Evolutionary conservation across 2,329 filamentous ascomycete species (phyloP).

Genomic region (Biscogniauxia sp.): DNA sequence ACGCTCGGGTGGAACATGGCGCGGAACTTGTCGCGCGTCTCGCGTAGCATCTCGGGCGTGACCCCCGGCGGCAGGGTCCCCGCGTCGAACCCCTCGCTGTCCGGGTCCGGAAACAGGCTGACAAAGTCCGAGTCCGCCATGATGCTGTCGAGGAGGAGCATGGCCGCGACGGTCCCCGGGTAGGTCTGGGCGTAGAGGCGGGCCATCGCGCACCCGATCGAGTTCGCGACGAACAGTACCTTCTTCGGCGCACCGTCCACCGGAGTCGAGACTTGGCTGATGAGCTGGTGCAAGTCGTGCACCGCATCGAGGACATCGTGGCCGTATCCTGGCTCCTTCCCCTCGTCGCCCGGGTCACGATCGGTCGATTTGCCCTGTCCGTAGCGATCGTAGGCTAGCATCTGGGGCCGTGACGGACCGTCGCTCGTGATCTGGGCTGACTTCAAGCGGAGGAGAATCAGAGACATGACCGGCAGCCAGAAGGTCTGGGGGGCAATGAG

Average conservation of each 20-base stretch:
- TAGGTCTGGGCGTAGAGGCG: conserved; percentile 50
- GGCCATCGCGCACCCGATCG: conserved; percentile 51
- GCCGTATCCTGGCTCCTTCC: conserved; percentile 43
- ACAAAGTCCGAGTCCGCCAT: conserved; percentile 57
- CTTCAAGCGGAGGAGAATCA: conserved; percentile 16
- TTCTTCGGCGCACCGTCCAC: conserved; percentile 17
- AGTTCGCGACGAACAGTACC: conserved; percentile 51
- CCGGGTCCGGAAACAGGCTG: conserved; percentile 54
- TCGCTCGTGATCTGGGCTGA: neutral
- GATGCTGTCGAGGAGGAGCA: conserved; percentile 55
- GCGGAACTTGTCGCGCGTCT: conserved; percentile 35
- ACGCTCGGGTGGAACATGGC: conserved; percentile 48
- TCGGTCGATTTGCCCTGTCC: conserved; percentile 48
- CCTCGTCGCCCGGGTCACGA: conserved; percentile 45
- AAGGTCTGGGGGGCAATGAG: conserved; percentile 24
- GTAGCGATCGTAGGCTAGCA: conserved; percentile 57
- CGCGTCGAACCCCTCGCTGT: conserved; percentile 43
- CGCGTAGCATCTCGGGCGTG: conserved; percentile 32
- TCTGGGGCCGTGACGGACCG: conserved; percentile 22
- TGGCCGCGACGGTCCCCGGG: conserved; percentile 42
- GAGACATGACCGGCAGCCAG: conserved; percentile 24
- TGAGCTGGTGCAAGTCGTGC: conserved; percentile 43
- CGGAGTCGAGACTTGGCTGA: conserved; percentile 5
- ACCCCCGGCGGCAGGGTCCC: conserved; percentile 39
- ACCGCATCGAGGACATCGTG: conserved; percentile 46